Conservation (phyloP, 257 asterid species). For the Nicotiana otophora region DNA sequence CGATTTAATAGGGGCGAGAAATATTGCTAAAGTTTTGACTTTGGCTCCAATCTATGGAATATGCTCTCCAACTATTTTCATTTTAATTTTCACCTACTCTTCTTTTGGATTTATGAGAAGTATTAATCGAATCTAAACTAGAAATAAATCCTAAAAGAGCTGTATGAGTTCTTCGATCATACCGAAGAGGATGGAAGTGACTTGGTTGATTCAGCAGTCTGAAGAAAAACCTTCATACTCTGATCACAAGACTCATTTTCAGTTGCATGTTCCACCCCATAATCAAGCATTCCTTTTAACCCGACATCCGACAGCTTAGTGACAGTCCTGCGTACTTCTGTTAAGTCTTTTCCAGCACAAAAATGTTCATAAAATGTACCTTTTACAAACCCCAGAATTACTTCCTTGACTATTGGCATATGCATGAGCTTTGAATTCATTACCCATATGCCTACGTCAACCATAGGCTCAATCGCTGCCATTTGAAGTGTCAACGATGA, state of each 20-base stretch:
- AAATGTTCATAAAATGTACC: conserved; percentile 62
- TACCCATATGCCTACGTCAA: conserved; percentile 47
- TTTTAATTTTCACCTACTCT: no score
- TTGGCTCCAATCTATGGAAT: no score
- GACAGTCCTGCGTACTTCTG: conserved; percentile 39
- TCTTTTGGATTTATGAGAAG: no score
- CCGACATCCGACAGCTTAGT: conserved; percentile 38
- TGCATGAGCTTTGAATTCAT: conserved; percentile 43
- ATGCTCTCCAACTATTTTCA: no score
- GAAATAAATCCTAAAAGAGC: not conserved
- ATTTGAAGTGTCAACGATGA: conserved; percentile 42
- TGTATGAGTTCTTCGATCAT: conserved; percentile 1
- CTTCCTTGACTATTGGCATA: conserved; percentile 25
- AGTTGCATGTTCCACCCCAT: conserved; percentile 66
- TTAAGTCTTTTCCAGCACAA: conserved; percentile 61
- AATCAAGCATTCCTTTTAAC: conserved; percentile 70
- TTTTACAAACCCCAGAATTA: conserved; percentile 28
- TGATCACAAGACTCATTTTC: conserved; percentile 55
- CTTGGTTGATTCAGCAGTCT: conserved; percentile 40
- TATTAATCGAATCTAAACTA: no score
- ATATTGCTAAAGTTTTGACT: no score
- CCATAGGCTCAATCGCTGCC: conserved; percentile 38
- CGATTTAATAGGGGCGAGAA: no score
- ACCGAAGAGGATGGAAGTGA: conserved; percentile 36
- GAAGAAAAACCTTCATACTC: conserved; percentile 38